Evolutionary conservation across 805 yeast species (phyloP), one percentile per base, ranked within the genome.

Genomic region (Teunomyces pallodes): DNA sequence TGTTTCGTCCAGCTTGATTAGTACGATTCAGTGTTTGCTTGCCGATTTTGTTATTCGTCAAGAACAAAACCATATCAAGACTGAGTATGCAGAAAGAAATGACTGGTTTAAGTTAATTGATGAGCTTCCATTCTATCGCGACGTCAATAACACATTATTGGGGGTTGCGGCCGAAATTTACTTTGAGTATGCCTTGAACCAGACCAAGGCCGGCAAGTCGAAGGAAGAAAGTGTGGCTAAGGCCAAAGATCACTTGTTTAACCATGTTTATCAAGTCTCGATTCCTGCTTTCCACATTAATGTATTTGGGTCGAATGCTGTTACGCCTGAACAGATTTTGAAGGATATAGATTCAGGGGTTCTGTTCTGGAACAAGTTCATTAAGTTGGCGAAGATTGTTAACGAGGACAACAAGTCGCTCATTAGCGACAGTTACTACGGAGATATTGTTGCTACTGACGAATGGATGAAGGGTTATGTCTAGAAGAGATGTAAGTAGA

Each of bases 21-120:
- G 82, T 53, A 65, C 83, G n/a, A 61, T 82, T 27, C 86, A 82
- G 54, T 56, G 72, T 74, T 42, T 76, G 73, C 44, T 58, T 74
- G 49, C 77, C 74, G 59, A 80, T 83, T 16, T 73, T 76, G 45
- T 74, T 77, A 59, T 70, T 76, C 53, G 80, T 30, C 69, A 66
- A 44, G 67, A 67, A 28, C 54, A 82, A 28, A 80, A 79, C 46
- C 49, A 54, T 6, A 75, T 83, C 46, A 83, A 88, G 59, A 58
- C 75, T 8, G 62, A 69, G 0, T 69, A 68, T 46, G 47, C 50
- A 3, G 60, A 69, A 4, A 79, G 76, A 53, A 52, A 59, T 13
- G 76, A 79, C 2, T 90, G 96, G 96, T 67, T 74, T 42, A 52
- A 67, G 6, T 64, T 90, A 39, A 79, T 81, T 2, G 57, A 67